Evolutionary conservation across 495 filamentous ascomycete species (phyloP).

Genomic region (Penicillium dipodomyicola): DNA sequence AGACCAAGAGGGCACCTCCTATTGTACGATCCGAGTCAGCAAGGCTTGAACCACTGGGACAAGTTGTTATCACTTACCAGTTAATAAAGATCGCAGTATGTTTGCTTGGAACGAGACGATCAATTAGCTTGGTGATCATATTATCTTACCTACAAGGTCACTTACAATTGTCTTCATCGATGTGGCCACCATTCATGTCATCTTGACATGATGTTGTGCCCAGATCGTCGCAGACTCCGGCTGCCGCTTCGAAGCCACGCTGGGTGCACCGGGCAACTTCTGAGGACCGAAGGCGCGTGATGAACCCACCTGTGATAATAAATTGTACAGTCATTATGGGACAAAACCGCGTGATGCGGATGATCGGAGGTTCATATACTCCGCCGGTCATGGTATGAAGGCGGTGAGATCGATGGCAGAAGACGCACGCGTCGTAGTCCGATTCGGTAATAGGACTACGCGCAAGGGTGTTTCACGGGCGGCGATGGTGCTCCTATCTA

Average conservation of each 20-base stretch:
- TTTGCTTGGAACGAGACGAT: neutral
- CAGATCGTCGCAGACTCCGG: too few relatives aligned
- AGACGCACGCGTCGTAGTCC: neutral
- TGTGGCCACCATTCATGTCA: neutral
- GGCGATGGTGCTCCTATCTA: too few relatives aligned
- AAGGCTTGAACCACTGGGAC: too few relatives aligned
- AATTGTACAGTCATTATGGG: neutral
- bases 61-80: neutral
- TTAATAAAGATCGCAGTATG: neutral
- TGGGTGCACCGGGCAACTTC: too few relatives aligned
- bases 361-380: neutral
- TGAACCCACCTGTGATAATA: too few relatives aligned
- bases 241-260: too few relatives aligned
- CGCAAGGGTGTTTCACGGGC: too few relatives aligned
- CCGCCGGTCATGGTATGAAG: neutral
- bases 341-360: neutral
- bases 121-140: neutral
- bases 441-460: too few relatives aligned
- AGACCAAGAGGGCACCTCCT: too few relatives aligned
- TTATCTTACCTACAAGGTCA: slow-evolving; percentile 1
- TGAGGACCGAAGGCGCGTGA: too few relatives aligned
- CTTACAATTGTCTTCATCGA: slow-evolving; percentile 4
- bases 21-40: too few relatives aligned
- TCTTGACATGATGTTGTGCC: too few relatives aligned
- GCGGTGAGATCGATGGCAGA: neutral